phyloP scores from a whole-genome alignment of 106 monocot species.

The Iris macrosiphon region DNA sequence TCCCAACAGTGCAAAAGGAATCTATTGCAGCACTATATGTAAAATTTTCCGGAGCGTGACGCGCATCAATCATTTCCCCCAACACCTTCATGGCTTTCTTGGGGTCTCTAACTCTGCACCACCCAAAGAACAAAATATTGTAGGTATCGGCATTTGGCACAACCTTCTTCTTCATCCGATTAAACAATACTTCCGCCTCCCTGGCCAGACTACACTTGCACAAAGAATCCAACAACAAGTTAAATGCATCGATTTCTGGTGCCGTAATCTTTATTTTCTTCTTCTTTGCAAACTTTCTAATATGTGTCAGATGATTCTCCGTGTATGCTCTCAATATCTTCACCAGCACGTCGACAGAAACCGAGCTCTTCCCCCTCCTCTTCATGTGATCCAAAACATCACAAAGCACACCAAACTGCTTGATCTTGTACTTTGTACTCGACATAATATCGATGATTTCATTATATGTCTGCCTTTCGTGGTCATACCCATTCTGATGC shows the following conservation, averaged over 20 bases:
- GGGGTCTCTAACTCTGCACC: constrained; percentile 84
- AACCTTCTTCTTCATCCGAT: constrained; percentile 65
- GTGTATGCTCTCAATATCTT: constrained; percentile 41
- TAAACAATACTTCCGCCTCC: constrained; percentile 62
- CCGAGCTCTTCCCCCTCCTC: constrained; percentile 28
- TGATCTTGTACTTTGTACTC: constrained; percentile 64
- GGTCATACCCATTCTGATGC: constrained; percentile 46
- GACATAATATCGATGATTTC: constrained; percentile 85
- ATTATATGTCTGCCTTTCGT: constrained; percentile 55
- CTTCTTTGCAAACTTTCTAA: constrained; percentile 75
- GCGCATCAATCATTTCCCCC: constrained; percentile 75
- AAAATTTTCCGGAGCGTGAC: constrained; percentile 73
- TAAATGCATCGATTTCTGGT: constrained; percentile 72
- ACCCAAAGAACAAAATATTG: constrained; percentile 89
- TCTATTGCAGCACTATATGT: constrained; percentile 85
- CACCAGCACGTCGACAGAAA: constrained; percentile 49
- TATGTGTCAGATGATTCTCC: constrained; percentile 68
- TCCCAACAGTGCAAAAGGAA: constrained; percentile 66
- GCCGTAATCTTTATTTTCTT: constrained; percentile 53
- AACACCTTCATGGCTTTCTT: constrained; percentile 78
- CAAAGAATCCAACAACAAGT: constrained; percentile 73
- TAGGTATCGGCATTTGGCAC: constrained; percentile 63
- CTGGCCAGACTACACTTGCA: constrained; percentile 73
- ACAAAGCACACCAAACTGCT: constrained; percentile 76
- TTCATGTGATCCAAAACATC: constrained; percentile 87